phyloP scores from a whole-genome alignment of 2,329 filamentous ascomycete species.

The Pseudogymnoascus sp. region DNA sequence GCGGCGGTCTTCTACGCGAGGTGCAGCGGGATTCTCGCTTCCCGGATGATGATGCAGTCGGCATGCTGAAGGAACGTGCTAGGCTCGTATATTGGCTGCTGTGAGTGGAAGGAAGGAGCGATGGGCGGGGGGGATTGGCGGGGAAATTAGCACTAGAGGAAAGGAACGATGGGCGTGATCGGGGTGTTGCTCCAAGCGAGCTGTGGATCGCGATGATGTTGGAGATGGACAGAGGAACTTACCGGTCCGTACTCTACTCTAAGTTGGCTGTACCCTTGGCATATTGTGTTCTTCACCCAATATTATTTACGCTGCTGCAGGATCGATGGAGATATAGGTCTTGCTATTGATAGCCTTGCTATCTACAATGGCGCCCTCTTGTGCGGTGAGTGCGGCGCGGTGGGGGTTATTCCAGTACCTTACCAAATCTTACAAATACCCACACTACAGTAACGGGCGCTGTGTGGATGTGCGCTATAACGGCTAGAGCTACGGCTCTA shows the following conservation, averaged over 20 bases:
- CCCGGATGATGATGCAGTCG: background rate
- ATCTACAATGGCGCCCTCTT: background rate
- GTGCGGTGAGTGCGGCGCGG: background rate
- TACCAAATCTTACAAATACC: background rate
- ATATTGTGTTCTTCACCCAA: background rate
- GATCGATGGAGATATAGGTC: background rate
- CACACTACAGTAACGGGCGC: background rate
- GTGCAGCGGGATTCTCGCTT: background rate
- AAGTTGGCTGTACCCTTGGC: background rate
- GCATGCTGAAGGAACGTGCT: background rate
- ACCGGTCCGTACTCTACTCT: background rate
- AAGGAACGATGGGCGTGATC: background rate
- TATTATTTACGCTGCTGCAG: background rate
- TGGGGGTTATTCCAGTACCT: background rate
- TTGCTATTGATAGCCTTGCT: background rate
- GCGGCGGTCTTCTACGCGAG: background rate
- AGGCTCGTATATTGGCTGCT: background rate
- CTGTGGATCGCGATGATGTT: background rate
- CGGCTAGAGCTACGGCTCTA: no score
- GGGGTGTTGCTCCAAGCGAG: background rate
- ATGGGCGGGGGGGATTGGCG: background rate
- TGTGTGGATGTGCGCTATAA: background rate
- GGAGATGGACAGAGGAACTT: background rate
- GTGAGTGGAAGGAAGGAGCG: background rate
- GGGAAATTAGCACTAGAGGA: background rate